Percentiles rank a stretch among this genome's conserved stretches.
Conservation (phyloP, 805 yeast genomes). For the Candida palmyrensis region DNA sequence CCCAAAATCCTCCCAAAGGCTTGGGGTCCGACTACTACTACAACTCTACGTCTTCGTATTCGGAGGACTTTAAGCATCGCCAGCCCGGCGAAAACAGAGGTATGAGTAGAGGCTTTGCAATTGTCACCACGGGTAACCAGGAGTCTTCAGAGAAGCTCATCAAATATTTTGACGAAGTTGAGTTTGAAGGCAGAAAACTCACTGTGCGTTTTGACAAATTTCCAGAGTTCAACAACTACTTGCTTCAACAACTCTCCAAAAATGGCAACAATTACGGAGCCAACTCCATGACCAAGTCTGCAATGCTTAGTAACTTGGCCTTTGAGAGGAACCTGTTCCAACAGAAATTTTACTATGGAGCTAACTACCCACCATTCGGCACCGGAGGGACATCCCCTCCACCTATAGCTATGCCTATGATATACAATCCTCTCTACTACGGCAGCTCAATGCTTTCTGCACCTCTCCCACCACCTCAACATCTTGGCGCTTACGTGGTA, state of each 20-base stretch:
- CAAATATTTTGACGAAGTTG: conserved; percentile 42
- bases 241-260: conserved; percentile 18
- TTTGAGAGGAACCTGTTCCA: conserved; percentile 28
- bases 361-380: conserved; percentile 1
- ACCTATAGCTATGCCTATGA: conserved; percentile 1
- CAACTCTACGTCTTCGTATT: too few relatives aligned
- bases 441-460: neutral
- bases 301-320: conserved; percentile 19
- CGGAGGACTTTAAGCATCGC: too few relatives aligned
- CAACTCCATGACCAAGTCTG: conserved; percentile 4
- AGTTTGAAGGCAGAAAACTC: conserved; percentile 55
- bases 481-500: too few relatives aligned
- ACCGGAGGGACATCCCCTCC: neutral
- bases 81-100: conserved; percentile 1
- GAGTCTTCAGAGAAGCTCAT: conserved; percentile 47
- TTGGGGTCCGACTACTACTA: neutral
- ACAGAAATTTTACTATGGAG: conserved; percentile 25
- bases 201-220: conserved; percentile 58
- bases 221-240: conserved; percentile 36
- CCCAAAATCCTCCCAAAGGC: conserved; percentile 1
- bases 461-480: conserved; percentile 1
- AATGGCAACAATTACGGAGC: conserved; percentile 2
- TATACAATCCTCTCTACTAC: conserved; percentile 1
- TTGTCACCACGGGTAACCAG: conserved; percentile 46
- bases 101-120: conserved; percentile 55